Base-by-base conservation (phyloP, 371 early-diverging fungal genomes). In the Mortierella sp. region DNA sequence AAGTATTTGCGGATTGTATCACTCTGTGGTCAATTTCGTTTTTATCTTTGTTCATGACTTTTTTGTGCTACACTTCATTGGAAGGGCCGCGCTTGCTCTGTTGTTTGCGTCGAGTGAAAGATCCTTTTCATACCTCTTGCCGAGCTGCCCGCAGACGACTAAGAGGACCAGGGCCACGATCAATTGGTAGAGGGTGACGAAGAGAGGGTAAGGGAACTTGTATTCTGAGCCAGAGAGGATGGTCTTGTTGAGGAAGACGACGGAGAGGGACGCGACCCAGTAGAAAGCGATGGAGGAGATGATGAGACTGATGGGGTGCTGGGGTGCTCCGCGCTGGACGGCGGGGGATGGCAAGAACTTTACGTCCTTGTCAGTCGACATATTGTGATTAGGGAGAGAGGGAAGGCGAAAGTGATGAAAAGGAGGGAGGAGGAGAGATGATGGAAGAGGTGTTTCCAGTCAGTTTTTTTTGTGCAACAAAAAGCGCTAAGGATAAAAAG, bases 171-270 rank as follows among this genome's bases (percentile, higher is more conserved):
- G 83, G 2, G 95, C 95, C 16, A 94, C 93, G 14, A 94, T 83
- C 49, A 95, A 84, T 80, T 95, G 94, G 78, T 89, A 95, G 90
- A 93, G 93, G 46, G 93, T 95, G 54, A 93, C 93, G 71, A 93
- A 93, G 44, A 93, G 89, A 48, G 95, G 93, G 88, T 91, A 95
- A 8, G 93, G 91, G 75, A 95, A 95, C 77, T 84, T 83, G 87
- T 78, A 90, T 18, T 93, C 93, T 24, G 93, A 90, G 7, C 90
- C 90, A 72, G 93, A 92, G 75, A 95, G 86, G 79, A 95, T 94
- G 80, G 91, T 91, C 91, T 95, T 95, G 89, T 95, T 95, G 70
- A 95, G 88, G 74, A 94, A 95, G 35, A 95, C 95, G n/a, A 95
- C 94, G 5, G 95, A 90, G 49, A 95, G 89, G 21, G 95, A 95